Evolutionary conservation across 2,329 filamentous ascomycete species (phyloP).

Genomic region (Fusarium fujikuroi): DNA sequence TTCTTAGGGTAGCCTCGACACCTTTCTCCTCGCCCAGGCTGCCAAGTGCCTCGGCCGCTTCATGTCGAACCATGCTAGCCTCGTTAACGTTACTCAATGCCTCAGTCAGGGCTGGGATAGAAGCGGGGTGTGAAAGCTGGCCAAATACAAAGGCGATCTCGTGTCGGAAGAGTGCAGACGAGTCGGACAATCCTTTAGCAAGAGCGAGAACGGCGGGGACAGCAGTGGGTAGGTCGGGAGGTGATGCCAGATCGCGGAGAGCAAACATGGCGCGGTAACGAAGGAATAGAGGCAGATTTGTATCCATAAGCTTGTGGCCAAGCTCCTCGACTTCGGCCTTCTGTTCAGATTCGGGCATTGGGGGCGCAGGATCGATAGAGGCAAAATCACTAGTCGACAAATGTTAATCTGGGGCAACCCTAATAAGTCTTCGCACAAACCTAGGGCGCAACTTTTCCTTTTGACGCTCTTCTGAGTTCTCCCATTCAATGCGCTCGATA

Average conservation of each 20-base stretch:
- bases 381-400: constrained; percentile 80
- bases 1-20: constrained; percentile 85
- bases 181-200: constrained; percentile 84
- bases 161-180: constrained; percentile 93
- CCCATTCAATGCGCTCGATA: constrained; percentile 93
- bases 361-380: constrained; percentile 94
- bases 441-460: constrained; percentile 83
- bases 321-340: constrained; percentile 82
- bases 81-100: constrained; percentile 83
- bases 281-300: constrained; percentile 82
- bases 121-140: constrained; percentile 95
- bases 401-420: constrained; percentile 45
- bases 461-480: constrained; percentile 77
- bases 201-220: constrained; percentile 87
- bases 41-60: constrained; percentile 95
- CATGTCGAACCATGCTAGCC: constrained; percentile 95
- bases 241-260: constrained; percentile 92
- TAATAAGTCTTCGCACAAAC: constrained; percentile 58
- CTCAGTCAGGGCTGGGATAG: constrained; percentile 86
- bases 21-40: constrained; percentile 93
- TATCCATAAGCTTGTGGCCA: constrained; percentile 81
- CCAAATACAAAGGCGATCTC: constrained; percentile 99
- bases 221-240: constrained; percentile 89
- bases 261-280: constrained; percentile 99
- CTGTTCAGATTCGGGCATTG: constrained; percentile 76